Percentiles rank a stretch among this genome's conserved stretches.
Conservation (phyloP, 2,329 filamentous ascomycete genomes). For the Ophiostoma perfectum region DNA sequence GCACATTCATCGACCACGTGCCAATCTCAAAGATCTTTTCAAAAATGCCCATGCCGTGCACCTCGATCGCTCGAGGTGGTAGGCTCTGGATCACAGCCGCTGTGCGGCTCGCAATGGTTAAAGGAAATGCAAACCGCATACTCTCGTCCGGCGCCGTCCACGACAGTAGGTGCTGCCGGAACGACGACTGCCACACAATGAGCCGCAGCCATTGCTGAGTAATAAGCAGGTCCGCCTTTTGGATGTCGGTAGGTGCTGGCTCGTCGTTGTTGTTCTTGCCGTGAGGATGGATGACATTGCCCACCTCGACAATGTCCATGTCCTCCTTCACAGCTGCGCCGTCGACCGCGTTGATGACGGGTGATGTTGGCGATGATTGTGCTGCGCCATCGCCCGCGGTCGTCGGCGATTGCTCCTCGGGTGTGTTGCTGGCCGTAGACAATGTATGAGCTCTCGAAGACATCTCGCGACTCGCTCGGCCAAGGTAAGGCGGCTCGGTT, state of each 20-base stretch:
- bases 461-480: constrained; percentile 23
- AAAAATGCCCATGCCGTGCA: constrained; percentile 47
- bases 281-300: background rate
- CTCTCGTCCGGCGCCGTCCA: constrained; percentile 53
- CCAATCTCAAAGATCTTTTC: constrained; percentile 48
- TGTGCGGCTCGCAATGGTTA: constrained; percentile 57
- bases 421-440: constrained; percentile 30
- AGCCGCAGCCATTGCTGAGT: constrained; percentile 67
- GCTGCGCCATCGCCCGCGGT: constrained; percentile 22
- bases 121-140: constrained; percentile 57
- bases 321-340: constrained; percentile 16
- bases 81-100: constrained; percentile 41
- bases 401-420: constrained; percentile 39
- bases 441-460: constrained; percentile 15
- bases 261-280: constrained; percentile 23
- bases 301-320: background rate
- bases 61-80: constrained; percentile 40
- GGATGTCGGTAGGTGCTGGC: constrained; percentile 53
- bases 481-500: constrained; percentile 33
- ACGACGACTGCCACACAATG: constrained; percentile 68
- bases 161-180: constrained; percentile 59
- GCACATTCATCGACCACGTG: constrained; percentile 42
- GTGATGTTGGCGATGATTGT: constrained; percentile 6
- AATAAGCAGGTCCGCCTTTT: constrained; percentile 62
- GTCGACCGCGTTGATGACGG: background rate